These are phyloP conservation scores for Trichoderma gracile DNA, from an alignment of 2,329 filamentous ascomycete species.

Conservation along the genomic window DNA sequence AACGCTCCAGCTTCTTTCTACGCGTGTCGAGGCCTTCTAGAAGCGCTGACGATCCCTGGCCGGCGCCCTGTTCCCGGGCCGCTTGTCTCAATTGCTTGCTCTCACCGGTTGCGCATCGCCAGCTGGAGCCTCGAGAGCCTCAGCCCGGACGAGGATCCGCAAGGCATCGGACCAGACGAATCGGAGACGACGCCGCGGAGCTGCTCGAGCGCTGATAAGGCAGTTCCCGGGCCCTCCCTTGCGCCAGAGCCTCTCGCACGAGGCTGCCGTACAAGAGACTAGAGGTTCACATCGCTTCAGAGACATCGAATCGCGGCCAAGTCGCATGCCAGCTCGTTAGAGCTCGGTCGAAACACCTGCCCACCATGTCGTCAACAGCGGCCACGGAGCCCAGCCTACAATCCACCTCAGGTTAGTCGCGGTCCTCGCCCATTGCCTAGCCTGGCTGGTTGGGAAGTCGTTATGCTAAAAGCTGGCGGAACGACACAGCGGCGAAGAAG, in stretches of 20 bases:
- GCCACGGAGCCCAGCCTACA: constrained; percentile 40
- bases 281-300: neutral
- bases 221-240: neutral
- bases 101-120: constrained; percentile 6
- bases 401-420: constrained; percentile 41
- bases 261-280: neutral
- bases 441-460: constrained; percentile 30
- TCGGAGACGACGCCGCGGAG: constrained; percentile 22
- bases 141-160: constrained; percentile 9
- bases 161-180: constrained; percentile 20
- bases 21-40: constrained; percentile 9
- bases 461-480: constrained; percentile 36
- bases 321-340: constrained; percentile 31
- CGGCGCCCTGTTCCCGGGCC: neutral
- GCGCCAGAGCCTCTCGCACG: neutral
- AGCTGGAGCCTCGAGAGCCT: neutral
- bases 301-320: neutral
- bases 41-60: neutral
- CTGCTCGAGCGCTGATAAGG: constrained; percentile 10
- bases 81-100: constrained; percentile 24
- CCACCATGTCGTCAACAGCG: constrained; percentile 45
- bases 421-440: constrained; percentile 15
- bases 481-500: constrained; percentile 50
- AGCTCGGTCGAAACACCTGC: constrained; percentile 16
- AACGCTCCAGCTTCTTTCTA: neutral